A percentile compares a stretch with the other conserved stretches of the same genome.
Conservation (phyloP, 805 yeast genomes). For the Kodamaea restingae region DNA sequence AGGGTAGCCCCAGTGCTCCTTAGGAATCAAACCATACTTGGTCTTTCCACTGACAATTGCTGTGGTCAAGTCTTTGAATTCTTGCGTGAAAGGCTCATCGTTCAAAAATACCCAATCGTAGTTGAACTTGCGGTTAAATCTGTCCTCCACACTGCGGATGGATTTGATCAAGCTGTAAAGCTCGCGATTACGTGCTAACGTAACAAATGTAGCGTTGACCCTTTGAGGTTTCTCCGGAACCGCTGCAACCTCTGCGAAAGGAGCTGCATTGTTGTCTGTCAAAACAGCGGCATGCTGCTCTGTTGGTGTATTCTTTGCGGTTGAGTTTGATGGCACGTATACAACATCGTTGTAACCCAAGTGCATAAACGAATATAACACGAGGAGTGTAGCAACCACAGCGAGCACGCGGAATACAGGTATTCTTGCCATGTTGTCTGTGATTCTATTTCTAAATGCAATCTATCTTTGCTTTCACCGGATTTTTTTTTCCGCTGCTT, state of each 20-base stretch:
- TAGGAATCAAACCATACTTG: conserved; percentile 72
- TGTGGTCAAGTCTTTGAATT: conserved; percentile 66
- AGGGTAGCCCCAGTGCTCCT: conserved; percentile 85
- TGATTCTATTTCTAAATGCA: background rate
- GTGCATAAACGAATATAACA: conserved; percentile 9
- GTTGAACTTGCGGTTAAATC: conserved; percentile 74
- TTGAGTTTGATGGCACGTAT: conserved; percentile 8
- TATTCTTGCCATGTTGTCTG: conserved; percentile 9
- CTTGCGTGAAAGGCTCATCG: conserved; percentile 80
- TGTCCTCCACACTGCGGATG: conserved; percentile 76
- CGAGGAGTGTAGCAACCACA: conserved; percentile 8
- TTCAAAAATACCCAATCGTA: conserved; percentile 96
- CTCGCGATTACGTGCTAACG: conserved; percentile 73
- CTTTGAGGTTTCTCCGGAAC: conserved; percentile 21
- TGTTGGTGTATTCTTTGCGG: conserved; percentile 9
- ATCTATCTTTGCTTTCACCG: too few relatives aligned
- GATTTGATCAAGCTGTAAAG: conserved; percentile 57
- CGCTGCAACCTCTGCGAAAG: too few relatives aligned
- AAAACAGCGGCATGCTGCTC: too few relatives aligned
- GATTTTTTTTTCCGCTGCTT: background rate
- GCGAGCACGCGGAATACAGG: conserved; percentile 7
- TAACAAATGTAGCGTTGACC: conserved; percentile 76
- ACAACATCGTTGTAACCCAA: conserved; percentile 9
- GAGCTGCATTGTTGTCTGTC: too few relatives aligned
- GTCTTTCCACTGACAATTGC: conserved; percentile 79